Percentiles rank a stretch among this genome's conserved stretches.
Evolutionary conservation across 495 filamentous ascomycete genomes (phyloP).

Genomic region (Hypoxylon lenormandii): DNA sequence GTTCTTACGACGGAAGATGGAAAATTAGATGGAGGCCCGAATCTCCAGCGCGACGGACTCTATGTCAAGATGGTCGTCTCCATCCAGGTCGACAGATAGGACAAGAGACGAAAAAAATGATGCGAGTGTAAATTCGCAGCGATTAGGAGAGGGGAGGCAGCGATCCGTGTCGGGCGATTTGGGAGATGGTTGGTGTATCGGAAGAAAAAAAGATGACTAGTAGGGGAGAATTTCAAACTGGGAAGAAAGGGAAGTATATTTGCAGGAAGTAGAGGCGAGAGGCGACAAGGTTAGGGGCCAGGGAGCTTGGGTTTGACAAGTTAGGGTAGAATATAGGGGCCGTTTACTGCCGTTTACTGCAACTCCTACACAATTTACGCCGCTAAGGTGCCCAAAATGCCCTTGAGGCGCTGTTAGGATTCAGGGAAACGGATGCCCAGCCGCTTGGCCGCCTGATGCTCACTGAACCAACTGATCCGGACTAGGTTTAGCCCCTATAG

Average conservation of each 20-base stretch:
- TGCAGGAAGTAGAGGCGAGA: slow-evolving; percentile 40
- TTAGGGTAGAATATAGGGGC: slow-evolving; percentile 9
- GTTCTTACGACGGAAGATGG: slow-evolving; percentile 20
- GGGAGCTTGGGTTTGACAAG: slow-evolving; percentile 7
- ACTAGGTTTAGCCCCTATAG: slow-evolving; percentile 31
- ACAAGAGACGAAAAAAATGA: slow-evolving; percentile 40
- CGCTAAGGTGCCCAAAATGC: slow-evolving; percentile 23
- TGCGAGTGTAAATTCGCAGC: slow-evolving; percentile 37
- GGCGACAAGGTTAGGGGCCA: slow-evolving; percentile 24
- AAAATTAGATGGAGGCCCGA: slow-evolving; percentile 51
- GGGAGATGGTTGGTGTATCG: slow-evolving; percentile 47
- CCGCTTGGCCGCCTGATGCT: slow-evolving; percentile 6
- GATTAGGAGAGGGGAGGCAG: slow-evolving; percentile 33
- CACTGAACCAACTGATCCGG: slow-evolving; percentile 25
- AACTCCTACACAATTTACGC: slow-evolving; percentile 22
- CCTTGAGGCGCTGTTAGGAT: slow-evolving; percentile 14
- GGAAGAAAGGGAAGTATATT: slow-evolving; percentile 35
- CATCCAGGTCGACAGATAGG: slow-evolving; percentile 49
- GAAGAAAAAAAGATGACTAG: slow-evolving; percentile 39
- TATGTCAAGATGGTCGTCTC: slow-evolving; percentile 46
- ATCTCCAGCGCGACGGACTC: slow-evolving; percentile 55
- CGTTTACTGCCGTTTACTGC: slow-evolving; percentile 17
- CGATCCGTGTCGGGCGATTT: slow-evolving; percentile 47
- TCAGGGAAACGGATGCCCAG: slow-evolving; percentile 12
- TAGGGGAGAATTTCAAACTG: slow-evolving; percentile 39